Conservation (phyloP, 495 filamentous ascomycete species). For the Chlorociboria aeruginascens region DNA sequence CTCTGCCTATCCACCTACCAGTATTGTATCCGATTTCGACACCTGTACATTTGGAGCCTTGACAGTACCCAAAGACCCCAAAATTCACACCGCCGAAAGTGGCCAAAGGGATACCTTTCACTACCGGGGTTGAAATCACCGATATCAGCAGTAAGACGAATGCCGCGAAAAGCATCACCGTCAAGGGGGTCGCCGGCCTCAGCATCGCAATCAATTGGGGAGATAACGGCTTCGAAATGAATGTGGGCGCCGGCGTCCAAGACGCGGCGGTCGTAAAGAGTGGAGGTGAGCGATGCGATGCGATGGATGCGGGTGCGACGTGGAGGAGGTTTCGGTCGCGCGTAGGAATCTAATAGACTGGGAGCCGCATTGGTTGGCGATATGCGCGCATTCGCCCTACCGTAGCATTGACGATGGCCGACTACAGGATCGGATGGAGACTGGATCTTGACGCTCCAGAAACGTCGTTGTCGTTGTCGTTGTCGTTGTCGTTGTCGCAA, state of each 20-base stretch:
- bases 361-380: conserved; percentile 6
- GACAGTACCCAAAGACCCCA: conserved; percentile 89
- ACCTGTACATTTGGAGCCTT: conserved; percentile 45
- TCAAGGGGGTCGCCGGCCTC: conserved; percentile 86
- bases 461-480: not conserved
- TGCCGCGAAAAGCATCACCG: conserved; percentile 71
- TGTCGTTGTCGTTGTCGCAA: not conserved
- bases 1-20: conserved; percentile 41
- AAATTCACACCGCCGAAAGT: conserved; percentile 66
- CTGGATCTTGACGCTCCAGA: not conserved
- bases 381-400: not conserved
- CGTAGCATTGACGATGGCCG: conserved; percentile 4
- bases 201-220: conserved; percentile 36
- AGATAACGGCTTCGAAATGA: conserved; percentile 7
- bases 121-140: conserved; percentile 86
- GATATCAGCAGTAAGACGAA: conserved; percentile 78
- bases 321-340: not conserved
- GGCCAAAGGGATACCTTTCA: conserved; percentile 73
- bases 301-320: not conserved
- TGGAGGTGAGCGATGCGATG: conserved; percentile 3
- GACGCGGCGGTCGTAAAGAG: conserved; percentile 15
- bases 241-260: conserved; percentile 17
- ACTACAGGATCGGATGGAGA: no score
- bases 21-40: conserved; percentile 77
- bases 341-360: not conserved